Evolutionary conservation across 2,329 filamentous ascomycete genomes (phyloP), one percentile per base, ranked within the genome.

Genomic region (Lasiodiplodia hormozganensis): DNA sequence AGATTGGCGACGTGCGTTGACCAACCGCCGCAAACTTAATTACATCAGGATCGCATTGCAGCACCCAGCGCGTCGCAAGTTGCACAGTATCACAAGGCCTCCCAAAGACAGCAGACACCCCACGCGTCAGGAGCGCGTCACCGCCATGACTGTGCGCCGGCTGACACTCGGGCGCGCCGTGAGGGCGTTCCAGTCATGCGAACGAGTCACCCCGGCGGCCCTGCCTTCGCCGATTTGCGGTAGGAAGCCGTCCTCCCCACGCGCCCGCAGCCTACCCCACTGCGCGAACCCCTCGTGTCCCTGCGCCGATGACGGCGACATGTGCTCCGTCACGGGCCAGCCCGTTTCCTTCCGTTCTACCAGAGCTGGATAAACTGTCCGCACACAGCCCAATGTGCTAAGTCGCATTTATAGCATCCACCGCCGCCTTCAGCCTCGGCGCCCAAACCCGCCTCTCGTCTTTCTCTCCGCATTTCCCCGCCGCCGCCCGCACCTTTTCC

Each of bases 1-100:
- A 62, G 58, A 62, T 62, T 31, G 60, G 60, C 60, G 60, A 64
- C 60, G 52, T 64, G 60, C 60, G 60, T 52, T 64, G 47, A 64
- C 28, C 60, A 64, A 36, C 60, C 47, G 28, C 28, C 25, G 18
- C 40, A 31, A 18, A 40, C 31, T 34, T 23, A 64, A 64, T 64
- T 64, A 49, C 60, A 64, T 64, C 60, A 38, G 60, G 60, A 47
- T 51, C 56, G 23, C 36, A 58, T 21, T 36, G 36, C 56, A 58
- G 56, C 56, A 18, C 47, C 21, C 60, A 52, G 43, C 18, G 43
- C 60, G 60, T 64, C 47, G 60, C 60, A 64, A n/a, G 47, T 64
- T 52, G 60, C 60, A 52, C 60, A 25, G 60, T 64, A 47, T 47
- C n/a, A 64, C 60, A 8, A 64, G 60, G n/a, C 60, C 60, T 25